Evolutionary conservation across 768 basidiomycete species (phyloP).

Genomic region (Mycena galericulata): DNA sequence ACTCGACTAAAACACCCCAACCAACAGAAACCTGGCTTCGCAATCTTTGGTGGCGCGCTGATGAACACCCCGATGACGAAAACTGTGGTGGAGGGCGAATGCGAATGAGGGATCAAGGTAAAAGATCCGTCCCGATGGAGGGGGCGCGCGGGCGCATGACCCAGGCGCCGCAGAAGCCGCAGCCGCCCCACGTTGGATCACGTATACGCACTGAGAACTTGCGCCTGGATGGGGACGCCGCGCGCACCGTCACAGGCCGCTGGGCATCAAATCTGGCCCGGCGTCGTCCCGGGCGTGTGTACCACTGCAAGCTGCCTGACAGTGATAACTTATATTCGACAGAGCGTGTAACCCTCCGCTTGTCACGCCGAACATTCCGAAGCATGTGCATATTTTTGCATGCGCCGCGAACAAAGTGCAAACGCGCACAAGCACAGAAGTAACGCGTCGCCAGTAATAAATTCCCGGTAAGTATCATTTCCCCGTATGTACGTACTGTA

Average conservation of each 20-base stretch:
- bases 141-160: background rate
- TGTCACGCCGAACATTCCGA: no score
- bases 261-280: no score
- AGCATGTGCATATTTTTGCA: no score
- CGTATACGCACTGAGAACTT: background rate
- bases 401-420: no score
- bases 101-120: background rate
- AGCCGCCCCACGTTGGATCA: background rate
- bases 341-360: no score
- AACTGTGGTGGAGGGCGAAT: no score
- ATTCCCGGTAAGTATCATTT: no score
- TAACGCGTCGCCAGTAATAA: no score
- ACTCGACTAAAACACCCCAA: background rate
- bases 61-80: background rate
- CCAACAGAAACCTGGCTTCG: background rate
- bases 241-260: background rate
- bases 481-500: no score
- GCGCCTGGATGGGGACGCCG: background rate
- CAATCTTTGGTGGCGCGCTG: slow-evolving; percentile 21
- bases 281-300: no score
- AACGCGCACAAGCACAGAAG: no score
- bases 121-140: background rate
- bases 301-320: background rate
- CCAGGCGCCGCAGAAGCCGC: background rate
- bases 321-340: background rate